Percentiles rank a stretch among this genome's conserved stretches.
phyloP scores from a whole-genome alignment of 2,329 filamentous ascomycete species.

The Graphium sp. region DNA sequence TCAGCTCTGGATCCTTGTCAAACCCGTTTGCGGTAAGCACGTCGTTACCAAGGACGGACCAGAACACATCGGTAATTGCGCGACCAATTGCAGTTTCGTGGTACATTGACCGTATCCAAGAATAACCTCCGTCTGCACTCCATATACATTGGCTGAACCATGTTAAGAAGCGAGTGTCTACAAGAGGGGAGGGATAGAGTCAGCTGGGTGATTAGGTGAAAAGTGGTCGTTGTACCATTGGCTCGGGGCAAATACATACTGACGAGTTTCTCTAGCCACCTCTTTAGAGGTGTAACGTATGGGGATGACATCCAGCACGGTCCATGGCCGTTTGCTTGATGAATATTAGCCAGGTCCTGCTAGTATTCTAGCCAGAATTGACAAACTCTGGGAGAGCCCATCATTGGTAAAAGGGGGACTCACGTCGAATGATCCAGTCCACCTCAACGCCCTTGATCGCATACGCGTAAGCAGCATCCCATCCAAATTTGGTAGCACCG shows the following conservation, averaged over 20 bases:
- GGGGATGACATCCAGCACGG: conserved; percentile 36
- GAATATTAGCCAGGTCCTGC: too few species aligned
- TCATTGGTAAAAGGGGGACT: too few species aligned
- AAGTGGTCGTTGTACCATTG: too few species aligned
- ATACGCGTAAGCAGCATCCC: conserved; percentile 36
- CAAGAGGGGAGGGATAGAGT: too few species aligned
- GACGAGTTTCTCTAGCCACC: conserved; percentile 50
- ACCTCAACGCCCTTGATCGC: conserved; percentile 27
- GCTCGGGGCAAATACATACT: conserved; percentile 18
- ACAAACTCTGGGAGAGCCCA: too few species aligned
- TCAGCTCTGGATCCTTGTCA: conserved; percentile 31
- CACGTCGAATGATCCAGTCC: conserved; percentile 30
- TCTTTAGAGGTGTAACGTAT: conserved; percentile 47
- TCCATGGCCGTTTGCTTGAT: conserved; percentile 35
- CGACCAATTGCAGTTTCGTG: conserved; percentile 41
- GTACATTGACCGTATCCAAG: conserved; percentile 32
- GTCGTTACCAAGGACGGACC: conserved; percentile 37
- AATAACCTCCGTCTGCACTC: conserved; percentile 45
- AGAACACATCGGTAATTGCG: conserved; percentile 37
- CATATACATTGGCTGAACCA: conserved; percentile 65
- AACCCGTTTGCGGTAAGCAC: conserved; percentile 35
- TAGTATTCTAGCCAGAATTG: too few species aligned
- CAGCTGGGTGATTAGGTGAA: too few species aligned
- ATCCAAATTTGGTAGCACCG: conserved; percentile 40
- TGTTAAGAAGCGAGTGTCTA: conserved; percentile 48